Base-by-base conservation (phyloP, 2,329 filamentous ascomycete genomes). In the Penicillium sclerotiorum region DNA sequence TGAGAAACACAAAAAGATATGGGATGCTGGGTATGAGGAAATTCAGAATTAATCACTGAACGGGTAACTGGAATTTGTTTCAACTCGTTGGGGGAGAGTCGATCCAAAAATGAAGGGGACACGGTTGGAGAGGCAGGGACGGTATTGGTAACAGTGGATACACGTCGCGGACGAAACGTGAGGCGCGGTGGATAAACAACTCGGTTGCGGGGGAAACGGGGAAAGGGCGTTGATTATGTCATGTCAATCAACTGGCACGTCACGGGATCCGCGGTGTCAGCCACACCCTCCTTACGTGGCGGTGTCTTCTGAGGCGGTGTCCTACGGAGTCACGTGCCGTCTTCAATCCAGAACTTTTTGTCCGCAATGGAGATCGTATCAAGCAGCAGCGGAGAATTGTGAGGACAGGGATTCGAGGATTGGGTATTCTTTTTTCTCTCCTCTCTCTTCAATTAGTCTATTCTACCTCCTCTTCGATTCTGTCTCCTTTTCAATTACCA, bases 181-280 rank as follows among this genome's bases (percentile, higher is more conserved):
- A 59, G 50, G 38, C 54, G 55, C 41, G 47, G 35, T 21, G 40
- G 13, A 21, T 47, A 60, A 63, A 66, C 52, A 58, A 54, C 33
- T 18, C 11, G 0, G 68, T 72, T 68, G 65, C 79, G 59, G 45
- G 69, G 61, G 80, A 81, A 86, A 86, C 83, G 25, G 33, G 13
- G 28, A 15, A 2, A 20, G 22, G n/a, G 40, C 22, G 44, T 43
- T 22, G 33, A 37, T 38, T 35, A 22, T 30, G 25, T 22, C 27
- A 41, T 22, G 4, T 13, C 9, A 11, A 22, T 17, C 1, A 13
- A 27, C 22, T 6, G 25, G 32, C n/a, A n/a, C n/a, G 22, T 36
- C 21, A 35, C 15, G 11, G n/a, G n/a, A 17, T 15, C 12, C n/a
- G n/a, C n/a, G n/a, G n/a, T n/a, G n/a, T n/a, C n/a, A 38, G 51